phyloP scores from a whole-genome alignment of 1,139 yeast genomes.

The Hanseniaspora uvarum region DNA sequence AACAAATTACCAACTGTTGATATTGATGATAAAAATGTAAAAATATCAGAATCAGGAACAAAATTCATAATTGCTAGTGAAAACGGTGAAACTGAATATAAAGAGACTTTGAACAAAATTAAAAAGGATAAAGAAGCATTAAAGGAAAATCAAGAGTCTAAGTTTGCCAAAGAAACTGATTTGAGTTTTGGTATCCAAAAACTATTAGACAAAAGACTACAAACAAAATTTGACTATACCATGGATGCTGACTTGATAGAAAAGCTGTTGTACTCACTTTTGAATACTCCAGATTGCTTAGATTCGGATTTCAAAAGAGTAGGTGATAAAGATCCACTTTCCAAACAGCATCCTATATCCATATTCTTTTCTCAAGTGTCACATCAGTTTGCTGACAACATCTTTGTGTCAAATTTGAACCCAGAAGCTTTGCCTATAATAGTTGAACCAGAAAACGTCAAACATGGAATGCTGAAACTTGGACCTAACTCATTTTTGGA shows the following conservation, averaged over 20 bases:
- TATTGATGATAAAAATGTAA: background rate
- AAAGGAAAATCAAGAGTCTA: background rate
- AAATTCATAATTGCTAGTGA: conserved; percentile 1
- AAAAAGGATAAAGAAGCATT: background rate
- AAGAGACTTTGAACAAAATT: background rate
- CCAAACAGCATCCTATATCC: conserved; percentile 80
- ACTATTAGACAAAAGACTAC: conserved; percentile 21
- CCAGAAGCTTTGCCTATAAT: conserved; percentile 29
- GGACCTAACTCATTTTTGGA: background rate
- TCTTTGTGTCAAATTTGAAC: conserved; percentile 19
- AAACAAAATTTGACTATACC: conserved; percentile 3
- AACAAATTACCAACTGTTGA: background rate
- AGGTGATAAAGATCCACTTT: conserved; percentile 51
- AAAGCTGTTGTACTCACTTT: conserved; percentile 57
- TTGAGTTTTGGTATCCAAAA: background rate
- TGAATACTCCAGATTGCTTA: conserved; percentile 86
- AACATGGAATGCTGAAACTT: conserved; percentile 6
- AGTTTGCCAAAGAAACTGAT: background rate
- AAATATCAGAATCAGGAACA: conserved; percentile 1
- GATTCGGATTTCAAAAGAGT: conserved; percentile 80
- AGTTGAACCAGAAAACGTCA: background rate
- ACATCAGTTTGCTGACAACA: conserved; percentile 24
- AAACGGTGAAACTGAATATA: conserved; percentile 13
- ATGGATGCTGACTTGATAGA: conserved; percentile 28
- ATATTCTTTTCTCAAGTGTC: conserved; percentile 91